phyloP scores from a whole-genome alignment of 257 asterid genomes.

The Plantago ovata region DNA sequence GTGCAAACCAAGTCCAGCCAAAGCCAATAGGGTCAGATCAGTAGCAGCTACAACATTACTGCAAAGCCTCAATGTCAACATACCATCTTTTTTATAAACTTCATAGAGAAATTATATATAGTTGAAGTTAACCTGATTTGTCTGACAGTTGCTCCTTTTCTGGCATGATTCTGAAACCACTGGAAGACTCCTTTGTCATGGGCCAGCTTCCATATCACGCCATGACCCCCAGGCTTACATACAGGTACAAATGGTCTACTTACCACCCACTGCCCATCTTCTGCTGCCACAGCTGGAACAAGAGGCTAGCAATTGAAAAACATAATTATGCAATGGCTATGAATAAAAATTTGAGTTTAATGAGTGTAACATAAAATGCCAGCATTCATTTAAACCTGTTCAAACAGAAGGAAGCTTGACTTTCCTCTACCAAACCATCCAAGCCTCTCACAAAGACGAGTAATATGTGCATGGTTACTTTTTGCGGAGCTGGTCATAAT shows the following conservation, averaged over 20 bases:
- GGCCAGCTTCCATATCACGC: slow-evolving; percentile 98
- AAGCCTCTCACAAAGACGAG: slow-evolving; percentile 65
- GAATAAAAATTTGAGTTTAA: slow-evolving; percentile 19
- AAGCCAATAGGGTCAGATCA: slow-evolving; percentile 86
- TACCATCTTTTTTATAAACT: slow-evolving; percentile 23
- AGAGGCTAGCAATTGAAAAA: slow-evolving; percentile 75
- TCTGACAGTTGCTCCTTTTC: slow-evolving; percentile 95
- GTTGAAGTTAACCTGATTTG: slow-evolving; percentile 73
- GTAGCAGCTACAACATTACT: slow-evolving; percentile 98
- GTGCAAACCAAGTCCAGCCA: slow-evolving; percentile 96
- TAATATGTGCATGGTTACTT: slow-evolving; percentile 68
- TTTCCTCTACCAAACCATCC: slow-evolving; percentile 96
- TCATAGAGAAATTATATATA: slow-evolving; percentile 5
- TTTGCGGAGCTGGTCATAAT: slow-evolving; percentile 98
- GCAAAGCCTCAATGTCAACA: slow-evolving; percentile 47
- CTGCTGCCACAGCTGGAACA: slow-evolving; percentile 95
- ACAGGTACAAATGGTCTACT: slow-evolving; percentile 62
- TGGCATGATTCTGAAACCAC: slow-evolving; percentile 72
- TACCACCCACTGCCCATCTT: slow-evolving; percentile 91
- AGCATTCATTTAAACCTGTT: slow-evolving; percentile 61
- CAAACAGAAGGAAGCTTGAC: slow-evolving; percentile 69
- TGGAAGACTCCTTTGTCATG: slow-evolving; percentile 87
- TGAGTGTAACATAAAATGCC: slow-evolving; percentile 14
- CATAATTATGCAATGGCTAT: slow-evolving; percentile 22
- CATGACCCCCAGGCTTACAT: slow-evolving; percentile 99